Conservation (phyloP, 2,329 filamentous ascomycete species). For the Colletotrichum trifolii region DNA sequence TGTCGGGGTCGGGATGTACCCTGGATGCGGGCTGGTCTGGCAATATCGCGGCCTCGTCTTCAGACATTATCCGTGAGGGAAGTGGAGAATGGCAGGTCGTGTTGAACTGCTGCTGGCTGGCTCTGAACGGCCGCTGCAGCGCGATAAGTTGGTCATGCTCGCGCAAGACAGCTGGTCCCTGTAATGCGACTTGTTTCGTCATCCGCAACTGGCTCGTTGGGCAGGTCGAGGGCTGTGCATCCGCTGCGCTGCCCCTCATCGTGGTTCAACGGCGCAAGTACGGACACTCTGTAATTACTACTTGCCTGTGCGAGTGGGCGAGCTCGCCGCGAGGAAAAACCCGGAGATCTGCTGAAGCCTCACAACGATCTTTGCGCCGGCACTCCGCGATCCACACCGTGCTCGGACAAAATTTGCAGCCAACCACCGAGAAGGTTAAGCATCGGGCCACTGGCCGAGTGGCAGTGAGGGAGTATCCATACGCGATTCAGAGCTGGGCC, state of each 20-base stretch:
- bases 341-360: constrained; percentile 33
- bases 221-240: constrained; percentile 31
- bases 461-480: no score
- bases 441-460: constrained; percentile 17
- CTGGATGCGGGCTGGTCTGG: constrained; percentile 10
- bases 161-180: constrained; percentile 29
- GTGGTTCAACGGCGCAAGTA: not conserved
- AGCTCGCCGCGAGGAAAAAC: constrained; percentile 6
- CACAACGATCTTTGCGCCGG: constrained; percentile 24
- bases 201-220: constrained; percentile 33
- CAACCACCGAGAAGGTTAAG: constrained; percentile 30
- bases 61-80: constrained; percentile 33
- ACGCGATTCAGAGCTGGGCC: constrained; percentile 32
- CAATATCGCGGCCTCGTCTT: constrained; percentile 21
- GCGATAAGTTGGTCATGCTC: constrained; percentile 23
- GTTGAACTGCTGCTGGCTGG: constrained; percentile 32
- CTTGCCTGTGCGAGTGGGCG: not conserved
- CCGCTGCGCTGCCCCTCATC: constrained; percentile 20
- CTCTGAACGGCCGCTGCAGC: constrained; percentile 9
- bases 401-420: constrained; percentile 19
- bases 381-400: constrained; percentile 28
- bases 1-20: constrained; percentile 29
- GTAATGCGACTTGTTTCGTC: constrained; percentile 32
- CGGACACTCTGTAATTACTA: no score
- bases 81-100: constrained; percentile 28